Evolutionary conservation across 306 rosid species (phyloP), one percentile per base, ranked within the genome.

Genomic region (Fragaria ananassa): DNA sequence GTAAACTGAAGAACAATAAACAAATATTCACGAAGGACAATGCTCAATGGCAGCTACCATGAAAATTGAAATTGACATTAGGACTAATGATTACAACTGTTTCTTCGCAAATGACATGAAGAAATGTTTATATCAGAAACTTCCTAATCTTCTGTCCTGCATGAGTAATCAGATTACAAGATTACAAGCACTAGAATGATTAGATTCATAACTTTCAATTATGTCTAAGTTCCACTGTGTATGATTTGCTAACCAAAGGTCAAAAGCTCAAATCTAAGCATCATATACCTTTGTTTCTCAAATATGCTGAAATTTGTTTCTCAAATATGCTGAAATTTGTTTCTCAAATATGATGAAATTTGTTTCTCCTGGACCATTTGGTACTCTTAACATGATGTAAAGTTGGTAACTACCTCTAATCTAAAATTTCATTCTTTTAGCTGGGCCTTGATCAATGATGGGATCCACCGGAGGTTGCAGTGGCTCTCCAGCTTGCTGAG

Each of bases 371-470:
- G 11, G 46, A 18, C 69, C 69, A 64, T 23, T 49, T 21, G 64
- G 47, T 46, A 25, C 50, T 39, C 37, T 39, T 45, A 21, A 37
- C 58, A 58, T 15, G 71, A 42, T 31, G 62, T 31, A 51, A 50
- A 68, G 35, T 18, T 41, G 42, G 75, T 29, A 11, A 31, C 12
- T 45, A 34, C 21, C 15, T 11, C 49, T 68, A 31, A 45, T 70
- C 88, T 80, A 90, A 83, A 87, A 72, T 80, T 86, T 92, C 88
- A 88, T 90, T 80, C 97, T 95, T 83, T 90, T 95, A 63, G 97
- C 83, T 9, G 96, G 99, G 56, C 97, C 97, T 85, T 91, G 97
- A 82, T 95, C 97, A 64, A 90, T 82, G 66, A 95, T 89, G 73
- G 98, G 97, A 88, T 92, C 97, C 57, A 87, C 80, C 3, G 82